A percentile compares a stretch with the other conserved stretches of the same genome.
phyloP scores from a whole-genome alignment of 345 rosid species.

The Heritiera fomes region DNA sequence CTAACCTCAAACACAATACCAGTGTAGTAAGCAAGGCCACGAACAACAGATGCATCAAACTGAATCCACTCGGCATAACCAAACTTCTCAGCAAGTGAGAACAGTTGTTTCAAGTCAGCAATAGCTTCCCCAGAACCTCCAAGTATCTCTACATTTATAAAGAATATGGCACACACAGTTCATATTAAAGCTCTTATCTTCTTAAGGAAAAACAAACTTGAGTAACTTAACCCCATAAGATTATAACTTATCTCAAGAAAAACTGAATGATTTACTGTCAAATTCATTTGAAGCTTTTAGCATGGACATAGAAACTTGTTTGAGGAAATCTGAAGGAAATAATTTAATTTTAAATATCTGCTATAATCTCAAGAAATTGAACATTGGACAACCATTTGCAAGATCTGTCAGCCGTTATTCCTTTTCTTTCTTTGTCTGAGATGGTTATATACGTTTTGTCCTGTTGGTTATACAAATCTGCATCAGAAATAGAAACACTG shows the following conservation, averaged over 20 bases:
- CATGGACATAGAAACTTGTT: neutral
- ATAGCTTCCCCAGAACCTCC: constrained; percentile 88
- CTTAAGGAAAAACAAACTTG: neutral
- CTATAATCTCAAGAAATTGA: neutral
- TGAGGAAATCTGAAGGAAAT: neutral
- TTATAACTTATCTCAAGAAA: neutral
- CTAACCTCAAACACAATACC: constrained; percentile 97
- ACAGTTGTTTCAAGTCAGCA: constrained; percentile 73
- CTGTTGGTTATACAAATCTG: neutral
- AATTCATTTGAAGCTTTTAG: neutral
- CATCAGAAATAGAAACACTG: neutral
- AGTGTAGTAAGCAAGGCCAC: constrained; percentile 97
- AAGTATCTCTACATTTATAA: constrained; percentile 54
- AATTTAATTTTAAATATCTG: neutral
- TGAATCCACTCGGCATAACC: constrained; percentile 94
- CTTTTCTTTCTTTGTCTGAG: neutral
- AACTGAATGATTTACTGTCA: neutral
- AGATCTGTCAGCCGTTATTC: neutral
- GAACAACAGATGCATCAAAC: constrained; percentile 95
- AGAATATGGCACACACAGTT: constrained; percentile 14
- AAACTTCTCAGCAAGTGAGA: constrained; percentile 83
- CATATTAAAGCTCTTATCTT: constrained; percentile 3
- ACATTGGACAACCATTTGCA: neutral
- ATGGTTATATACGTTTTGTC: neutral
- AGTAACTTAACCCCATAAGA: neutral